Evolutionary conservation across 768 basidiomycete genomes (phyloP).

Genomic region (Artomyces pyxidatus): DNA sequence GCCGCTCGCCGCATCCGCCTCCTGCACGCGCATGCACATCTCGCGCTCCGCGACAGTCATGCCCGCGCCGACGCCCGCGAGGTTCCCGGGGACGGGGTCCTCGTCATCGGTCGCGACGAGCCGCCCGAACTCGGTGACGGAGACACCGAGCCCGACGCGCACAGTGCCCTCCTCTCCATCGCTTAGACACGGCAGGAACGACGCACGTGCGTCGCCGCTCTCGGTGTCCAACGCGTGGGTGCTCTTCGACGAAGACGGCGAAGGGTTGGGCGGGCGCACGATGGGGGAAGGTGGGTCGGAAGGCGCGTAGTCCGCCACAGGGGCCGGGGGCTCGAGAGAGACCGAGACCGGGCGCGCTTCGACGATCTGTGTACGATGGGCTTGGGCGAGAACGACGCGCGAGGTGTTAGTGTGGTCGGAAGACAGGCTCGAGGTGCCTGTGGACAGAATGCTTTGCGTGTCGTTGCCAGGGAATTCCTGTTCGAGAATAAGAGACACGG

Average conservation of each 20-base stretch:
- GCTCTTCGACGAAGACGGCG: slow-evolving; percentile 5
- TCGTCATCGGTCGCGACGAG: neutral
- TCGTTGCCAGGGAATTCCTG: neutral
- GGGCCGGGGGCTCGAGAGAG: neutral
- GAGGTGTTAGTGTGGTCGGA: neutral
- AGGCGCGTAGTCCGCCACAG: neutral
- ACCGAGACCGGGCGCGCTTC: slow-evolving; percentile 4
- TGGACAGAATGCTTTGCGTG: neutral
- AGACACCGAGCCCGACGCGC: neutral
- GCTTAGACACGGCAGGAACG: slow-evolving; percentile 5
- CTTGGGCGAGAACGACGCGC: neutral
- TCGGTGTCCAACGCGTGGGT: neutral
- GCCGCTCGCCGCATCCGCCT: neutral
- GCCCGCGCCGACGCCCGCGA: neutral
- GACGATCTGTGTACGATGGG: neutral
- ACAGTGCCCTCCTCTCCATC: neutral
- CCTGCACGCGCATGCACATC: neutral
- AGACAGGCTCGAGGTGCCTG: neutral
- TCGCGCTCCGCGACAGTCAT: neutral
- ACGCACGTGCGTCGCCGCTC: neutral
- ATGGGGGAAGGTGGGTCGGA: neutral
- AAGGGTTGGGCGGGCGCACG: slow-evolving; percentile 8
- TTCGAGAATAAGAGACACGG: too few species aligned
- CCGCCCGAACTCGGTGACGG: neutral
- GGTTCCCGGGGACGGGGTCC: neutral